phyloP scores from a whole-genome alignment of 1,139 yeast genomes.

The Suhomyces panamericanus region DNA sequence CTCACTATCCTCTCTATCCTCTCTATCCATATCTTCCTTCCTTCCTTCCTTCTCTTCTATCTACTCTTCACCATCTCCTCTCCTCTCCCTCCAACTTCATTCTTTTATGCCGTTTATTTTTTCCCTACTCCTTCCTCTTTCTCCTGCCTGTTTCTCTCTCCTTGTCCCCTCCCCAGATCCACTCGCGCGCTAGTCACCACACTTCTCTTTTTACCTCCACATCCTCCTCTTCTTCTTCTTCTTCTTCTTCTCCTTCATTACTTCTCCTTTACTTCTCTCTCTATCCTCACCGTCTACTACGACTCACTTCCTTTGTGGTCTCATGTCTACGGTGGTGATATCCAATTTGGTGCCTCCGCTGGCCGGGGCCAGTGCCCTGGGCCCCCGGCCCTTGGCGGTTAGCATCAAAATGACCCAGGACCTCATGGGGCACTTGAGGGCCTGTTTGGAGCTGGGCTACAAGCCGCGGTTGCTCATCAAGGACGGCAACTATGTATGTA shows the following conservation, averaged over 20 bases:
- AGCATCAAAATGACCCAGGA: constrained; percentile 31
- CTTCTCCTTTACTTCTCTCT: background rate
- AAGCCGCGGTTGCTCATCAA: constrained; percentile 38
- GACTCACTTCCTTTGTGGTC: background rate
- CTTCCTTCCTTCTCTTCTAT: background rate
- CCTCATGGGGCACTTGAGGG: constrained; percentile 23
- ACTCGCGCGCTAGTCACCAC: background rate
- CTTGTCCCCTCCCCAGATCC: background rate
- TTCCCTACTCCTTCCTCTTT: background rate
- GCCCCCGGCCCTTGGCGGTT: constrained; percentile 21
- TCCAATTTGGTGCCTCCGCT: constrained; percentile 14
- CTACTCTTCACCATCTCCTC: background rate
- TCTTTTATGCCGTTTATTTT: background rate
- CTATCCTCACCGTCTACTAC: background rate
- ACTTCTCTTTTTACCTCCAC: background rate
- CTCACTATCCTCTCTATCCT: background rate
- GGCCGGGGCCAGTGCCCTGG: constrained; percentile 2
- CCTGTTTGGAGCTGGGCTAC: constrained; percentile 17
- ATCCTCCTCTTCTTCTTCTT: background rate
- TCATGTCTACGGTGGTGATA: constrained; percentile 10
- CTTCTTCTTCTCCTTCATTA: background rate
- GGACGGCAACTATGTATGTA: constrained; percentile 37
- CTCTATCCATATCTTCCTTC: background rate
- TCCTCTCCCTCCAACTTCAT: background rate
- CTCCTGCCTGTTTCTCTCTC: background rate